Evolutionary conservation across 768 basidiomycete genomes (phyloP).

Genomic region (Baorangia bicolor): DNA sequence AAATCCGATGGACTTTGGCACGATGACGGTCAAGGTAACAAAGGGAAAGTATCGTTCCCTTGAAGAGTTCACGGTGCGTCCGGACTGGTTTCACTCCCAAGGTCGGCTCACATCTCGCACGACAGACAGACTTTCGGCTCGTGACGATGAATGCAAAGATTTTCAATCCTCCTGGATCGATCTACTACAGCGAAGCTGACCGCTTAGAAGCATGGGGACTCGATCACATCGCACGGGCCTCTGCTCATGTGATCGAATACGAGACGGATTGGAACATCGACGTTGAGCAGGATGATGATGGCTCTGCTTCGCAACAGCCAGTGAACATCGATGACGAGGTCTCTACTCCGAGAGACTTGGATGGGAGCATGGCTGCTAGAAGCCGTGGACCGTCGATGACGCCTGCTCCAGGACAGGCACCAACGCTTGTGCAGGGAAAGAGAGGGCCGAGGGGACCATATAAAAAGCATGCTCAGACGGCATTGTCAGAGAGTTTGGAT

Average conservation of each 20-base stretch:
- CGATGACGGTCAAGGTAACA: constrained; percentile 76
- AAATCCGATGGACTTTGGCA: constrained; percentile 90
- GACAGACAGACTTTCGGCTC: constrained; percentile 65
- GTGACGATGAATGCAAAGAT: constrained; percentile 72
- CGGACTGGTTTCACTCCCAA: neutral
- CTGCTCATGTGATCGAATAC: constrained; percentile 74
- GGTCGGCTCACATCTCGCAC: neutral
- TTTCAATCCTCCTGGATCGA: constrained; percentile 73
- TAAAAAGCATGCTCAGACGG: constrained; percentile 46
- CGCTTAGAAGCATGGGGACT: constrained; percentile 67
- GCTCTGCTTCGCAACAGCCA: constrained; percentile 18
- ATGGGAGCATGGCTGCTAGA: constrained; percentile 40
- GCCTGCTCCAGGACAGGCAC: constrained; percentile 30
- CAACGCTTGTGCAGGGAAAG: constrained; percentile 19
- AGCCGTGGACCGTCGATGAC: constrained; percentile 47
- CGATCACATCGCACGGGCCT: constrained; percentile 70
- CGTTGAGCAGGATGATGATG: constrained; percentile 60
- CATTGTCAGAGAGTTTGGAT: constrained; percentile 52
- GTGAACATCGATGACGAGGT: constrained; percentile 38
- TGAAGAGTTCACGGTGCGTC: constrained; percentile 73
- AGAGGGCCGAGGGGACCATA: constrained; percentile 54
- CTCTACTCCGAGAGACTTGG: constrained; percentile 47
- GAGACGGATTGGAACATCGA: constrained; percentile 87
- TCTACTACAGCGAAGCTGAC: constrained; percentile 75
- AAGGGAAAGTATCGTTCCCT: constrained; percentile 75